Conservation (phyloP, 768 basidiomycete genomes). For the Dioszegia crocea region DNA sequence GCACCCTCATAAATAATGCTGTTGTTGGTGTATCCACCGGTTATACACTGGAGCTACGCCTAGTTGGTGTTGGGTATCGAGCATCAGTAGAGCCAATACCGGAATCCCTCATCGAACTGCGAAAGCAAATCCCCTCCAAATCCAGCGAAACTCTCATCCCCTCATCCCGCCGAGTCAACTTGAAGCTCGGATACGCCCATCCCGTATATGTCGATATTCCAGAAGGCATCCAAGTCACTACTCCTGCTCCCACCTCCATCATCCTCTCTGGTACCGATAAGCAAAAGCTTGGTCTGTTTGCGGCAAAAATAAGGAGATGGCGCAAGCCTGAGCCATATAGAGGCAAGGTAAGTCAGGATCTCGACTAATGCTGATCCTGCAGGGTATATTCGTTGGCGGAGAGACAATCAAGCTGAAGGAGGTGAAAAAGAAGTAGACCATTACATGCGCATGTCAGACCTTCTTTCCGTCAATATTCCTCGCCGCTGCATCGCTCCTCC, state of each 20-base stretch:
- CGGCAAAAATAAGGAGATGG: slow-evolving; percentile 75
- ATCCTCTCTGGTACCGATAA: slow-evolving; percentile 79
- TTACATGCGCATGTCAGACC: no score
- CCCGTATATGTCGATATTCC: slow-evolving; percentile 79
- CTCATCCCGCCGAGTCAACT: slow-evolving; percentile 57
- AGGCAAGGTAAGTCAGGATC: slow-evolving; percentile 71
- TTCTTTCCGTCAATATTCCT: no score
- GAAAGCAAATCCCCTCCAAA: slow-evolving; percentile 48
- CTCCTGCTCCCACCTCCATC: slow-evolving; percentile 79
- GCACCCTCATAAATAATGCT: slow-evolving; percentile 83
- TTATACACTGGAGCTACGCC: slow-evolving; percentile 72
- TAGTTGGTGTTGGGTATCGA: slow-evolving; percentile 94
- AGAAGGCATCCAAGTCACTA: slow-evolving; percentile 69
- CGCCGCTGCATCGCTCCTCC: slow-evolving; percentile 14
- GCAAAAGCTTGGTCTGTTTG: slow-evolving; percentile 78
- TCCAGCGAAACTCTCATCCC: slow-evolving; percentile 54
- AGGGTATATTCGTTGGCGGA: slow-evolving; percentile 92
- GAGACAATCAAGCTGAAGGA: slow-evolving; percentile 87
- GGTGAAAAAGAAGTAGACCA: slow-evolving; percentile 83
- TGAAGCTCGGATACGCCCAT: slow-evolving; percentile 92
- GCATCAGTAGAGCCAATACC: slow-evolving; percentile 65
- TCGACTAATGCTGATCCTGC: not conserved
- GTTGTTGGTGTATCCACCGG: slow-evolving; percentile 84
- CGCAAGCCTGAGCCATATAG: slow-evolving; percentile 95
- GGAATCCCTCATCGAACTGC: slow-evolving; percentile 25